Evolutionary conservation across 768 basidiomycete species (phyloP), one percentile per base, ranked within the genome.

Genomic region (Suillus weaverae): DNA sequence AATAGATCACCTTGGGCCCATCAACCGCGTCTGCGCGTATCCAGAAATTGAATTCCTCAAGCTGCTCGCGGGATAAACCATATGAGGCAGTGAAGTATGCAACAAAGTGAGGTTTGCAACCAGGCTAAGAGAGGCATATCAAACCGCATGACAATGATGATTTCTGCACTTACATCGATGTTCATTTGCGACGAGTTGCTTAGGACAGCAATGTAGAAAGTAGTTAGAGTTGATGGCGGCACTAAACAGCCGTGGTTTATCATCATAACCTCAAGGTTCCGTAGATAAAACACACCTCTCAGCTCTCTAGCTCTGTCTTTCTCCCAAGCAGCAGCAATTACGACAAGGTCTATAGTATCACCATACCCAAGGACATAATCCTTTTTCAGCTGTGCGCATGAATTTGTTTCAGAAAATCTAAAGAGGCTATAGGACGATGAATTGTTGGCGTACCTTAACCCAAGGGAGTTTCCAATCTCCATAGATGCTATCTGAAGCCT

Each of bases 341-440:
- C 72, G 4, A 87, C 87, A 63, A 97, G 81, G 73, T 95, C 93
- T 18, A 95, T 69, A 5, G 86, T 83, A 74, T 98, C 95, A 0
- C 94, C 93, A 53, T 90, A 83, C 5, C 90, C 90, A 1, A 88
- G 87, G 44, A 98, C 93, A 67, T 97, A 97, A 73, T 98, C 95
- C 71, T 84, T 87, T 80, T 95, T 94, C 57, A 94, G 70, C 83
- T 85, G 56, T 55, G 48, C 43, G 38, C 20, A 18, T 22, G 33
- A n/a, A n/a, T n/a, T n/a, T 16, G 10, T 41, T 43, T 32, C 39
- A 50, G 36, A 36, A 66, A 38, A 36, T 1, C n/a, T 56, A 43
- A 26, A 11, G 20, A n/a, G 35, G 36, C 11, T n/a, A 67, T 51
- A 39, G 36, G 54, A 20, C 36, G 62, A 72, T 60, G 44, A 72